Evolutionary conservation across 2,329 filamentous ascomycete genomes (phyloP).

Genomic region (Lachnellula arida): DNA sequence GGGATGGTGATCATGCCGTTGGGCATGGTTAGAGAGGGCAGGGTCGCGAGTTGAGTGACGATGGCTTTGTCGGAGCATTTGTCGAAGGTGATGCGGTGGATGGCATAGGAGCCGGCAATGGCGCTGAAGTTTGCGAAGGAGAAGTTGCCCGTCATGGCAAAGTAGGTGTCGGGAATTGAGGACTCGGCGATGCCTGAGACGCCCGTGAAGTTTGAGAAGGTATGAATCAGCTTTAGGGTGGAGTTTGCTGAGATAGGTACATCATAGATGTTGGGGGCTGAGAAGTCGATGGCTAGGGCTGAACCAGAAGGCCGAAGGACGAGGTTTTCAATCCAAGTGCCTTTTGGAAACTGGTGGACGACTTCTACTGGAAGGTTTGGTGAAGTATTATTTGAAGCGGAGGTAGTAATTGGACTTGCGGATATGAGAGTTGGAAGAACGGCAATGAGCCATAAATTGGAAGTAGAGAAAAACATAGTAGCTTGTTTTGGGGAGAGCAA

Average conservation of each 20-base stretch:
- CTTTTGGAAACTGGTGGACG: conserved; percentile 3
- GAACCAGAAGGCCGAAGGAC: conserved; percentile 32
- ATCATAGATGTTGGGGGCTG: conserved; percentile 10
- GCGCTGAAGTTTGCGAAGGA: conserved; percentile 1
- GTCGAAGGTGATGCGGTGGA: background rate
- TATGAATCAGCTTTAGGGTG: conserved; percentile 15
- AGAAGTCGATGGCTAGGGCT: conserved; percentile 30
- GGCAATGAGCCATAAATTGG: too few species aligned
- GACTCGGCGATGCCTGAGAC: conserved; percentile 6
- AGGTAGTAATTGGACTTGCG: too few species aligned
- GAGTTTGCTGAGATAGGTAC: conserved; percentile 20
- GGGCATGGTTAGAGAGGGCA: background rate
- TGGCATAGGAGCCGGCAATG: background rate
- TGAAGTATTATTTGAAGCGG: too few species aligned
- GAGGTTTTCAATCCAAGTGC: conserved; percentile 33
- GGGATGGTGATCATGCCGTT: conserved; percentile 4
- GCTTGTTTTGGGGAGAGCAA: too few species aligned
- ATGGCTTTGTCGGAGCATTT: background rate
- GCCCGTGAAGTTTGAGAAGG: conserved; percentile 3
- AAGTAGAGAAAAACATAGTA: too few species aligned
- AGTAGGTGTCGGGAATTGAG: conserved; percentile 2
- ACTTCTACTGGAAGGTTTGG: background rate
- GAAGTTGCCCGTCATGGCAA: conserved; percentile 8
- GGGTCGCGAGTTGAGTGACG: background rate
- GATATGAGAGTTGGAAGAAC: too few species aligned